phyloP scores from a whole-genome alignment of 2,329 filamentous ascomycete genomes.

The Mycosphaerella arachidis region DNA sequence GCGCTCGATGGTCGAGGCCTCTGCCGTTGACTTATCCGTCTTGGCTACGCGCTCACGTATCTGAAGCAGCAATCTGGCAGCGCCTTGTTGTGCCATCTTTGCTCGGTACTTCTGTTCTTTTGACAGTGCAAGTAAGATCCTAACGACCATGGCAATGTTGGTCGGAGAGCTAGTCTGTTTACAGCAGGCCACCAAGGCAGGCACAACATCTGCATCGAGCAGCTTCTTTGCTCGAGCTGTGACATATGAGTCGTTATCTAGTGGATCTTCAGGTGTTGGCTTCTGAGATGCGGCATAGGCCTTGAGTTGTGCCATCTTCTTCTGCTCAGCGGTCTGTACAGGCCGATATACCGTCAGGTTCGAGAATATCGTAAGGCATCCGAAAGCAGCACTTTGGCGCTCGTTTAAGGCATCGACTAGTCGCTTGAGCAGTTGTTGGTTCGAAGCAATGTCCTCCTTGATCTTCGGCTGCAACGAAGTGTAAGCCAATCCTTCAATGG shows the following conservation, averaged over 20 bases:
- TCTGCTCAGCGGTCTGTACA: conserved; percentile 78
- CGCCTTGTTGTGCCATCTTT: conserved; percentile 86
- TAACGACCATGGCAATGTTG: conserved; percentile 67
- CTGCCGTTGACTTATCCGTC: conserved; percentile 35
- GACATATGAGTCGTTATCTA: conserved; percentile 74
- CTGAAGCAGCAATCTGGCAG: conserved; percentile 74
- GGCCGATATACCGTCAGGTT: conserved; percentile 83
- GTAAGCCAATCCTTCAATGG: conserved; percentile 88
- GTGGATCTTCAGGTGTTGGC: conserved; percentile 54
- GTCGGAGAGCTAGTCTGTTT: conserved; percentile 51
- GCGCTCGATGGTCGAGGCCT: conserved; percentile 30
- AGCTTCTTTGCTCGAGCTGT: conserved; percentile 69
- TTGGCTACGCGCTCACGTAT: conserved; percentile 61
- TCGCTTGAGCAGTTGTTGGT: conserved; percentile 63
- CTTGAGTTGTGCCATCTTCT: conserved; percentile 86
- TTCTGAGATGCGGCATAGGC: conserved; percentile 87
- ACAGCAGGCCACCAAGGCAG: conserved; percentile 62
- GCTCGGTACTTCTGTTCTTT: conserved; percentile 70
- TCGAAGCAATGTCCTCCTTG: conserved; percentile 72
- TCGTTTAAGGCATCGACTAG: conserved; percentile 61
- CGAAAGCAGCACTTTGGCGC: conserved; percentile 58
- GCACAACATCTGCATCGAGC: conserved; percentile 72
- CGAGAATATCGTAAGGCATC: conserved; percentile 75
- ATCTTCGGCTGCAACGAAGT: conserved; percentile 79
- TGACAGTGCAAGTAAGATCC: conserved; percentile 73